Evolutionary conservation across 1,139 yeast genomes (phyloP), one percentile per base, ranked within the genome.

Genomic region (Debaryomyces nepalensis): DNA sequence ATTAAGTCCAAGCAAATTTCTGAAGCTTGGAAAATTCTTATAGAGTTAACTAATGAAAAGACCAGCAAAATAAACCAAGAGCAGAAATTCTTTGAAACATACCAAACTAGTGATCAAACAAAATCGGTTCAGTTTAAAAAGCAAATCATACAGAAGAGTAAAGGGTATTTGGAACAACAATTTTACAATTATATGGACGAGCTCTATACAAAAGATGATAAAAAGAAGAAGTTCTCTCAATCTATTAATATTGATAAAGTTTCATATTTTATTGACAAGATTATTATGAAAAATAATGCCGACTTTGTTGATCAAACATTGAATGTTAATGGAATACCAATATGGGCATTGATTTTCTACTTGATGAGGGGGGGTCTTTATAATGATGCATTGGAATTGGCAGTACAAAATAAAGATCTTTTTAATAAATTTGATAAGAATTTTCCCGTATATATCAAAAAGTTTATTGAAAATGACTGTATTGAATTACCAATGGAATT

Each of bases 331-430:
- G 91, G 91, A 9, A 73, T 80, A 1, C 98, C 98, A 4, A 79
- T 93, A 15, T 93, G 99, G 99, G 96, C 97, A 0, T 68, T 90
- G 40, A 68, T 93, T 4, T 95, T 86, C 59, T 91, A 87, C 62
- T 72, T 93, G 52, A 64, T 93, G 43, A 82, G 99, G 56, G 82
- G 93, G 5, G 99, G 99, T 2, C 79, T 86, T 51, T 69, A 80
- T 48, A 68, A 79, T 31, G 99, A 91, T 50, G 97, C 96, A 0
- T 68, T 86, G 33, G 68, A 66, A 21, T 59, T 72, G 39, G 66
- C 71, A 3, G 45, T 48, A 11, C 47, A 58, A 11, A 68, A 73
- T 50, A 56, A 61, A 31, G 83, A 81, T 38, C 53, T 75, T 12
- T 88, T 93, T 64, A 85, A 84, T 55, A 89, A 88, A 55, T 79